Conservation (phyloP, 345 rosid genomes). For the Toxicodendron radicans region DNA sequence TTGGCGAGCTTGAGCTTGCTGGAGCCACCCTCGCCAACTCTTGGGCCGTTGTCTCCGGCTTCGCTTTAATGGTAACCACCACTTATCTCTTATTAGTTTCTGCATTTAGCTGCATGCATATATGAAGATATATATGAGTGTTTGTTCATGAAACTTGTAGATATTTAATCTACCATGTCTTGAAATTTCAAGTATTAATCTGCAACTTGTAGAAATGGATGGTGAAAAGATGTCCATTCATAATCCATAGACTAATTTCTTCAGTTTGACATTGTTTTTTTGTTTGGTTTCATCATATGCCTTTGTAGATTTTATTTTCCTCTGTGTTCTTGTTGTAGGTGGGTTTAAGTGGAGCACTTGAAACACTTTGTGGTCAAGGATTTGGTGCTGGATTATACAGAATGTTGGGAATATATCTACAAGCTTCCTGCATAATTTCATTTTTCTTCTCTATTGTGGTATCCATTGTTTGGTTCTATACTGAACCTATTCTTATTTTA, state of each 20-base stretch:
- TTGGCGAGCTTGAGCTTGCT: too few species aligned
- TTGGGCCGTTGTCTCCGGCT: too few species aligned
- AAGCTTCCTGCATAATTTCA: slow-evolving; percentile 71
- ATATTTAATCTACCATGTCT: neutral
- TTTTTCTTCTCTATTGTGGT: slow-evolving; percentile 46
- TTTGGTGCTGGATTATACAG: slow-evolving; percentile 66
- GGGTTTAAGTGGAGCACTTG: slow-evolving; percentile 82
- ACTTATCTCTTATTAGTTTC: neutral
- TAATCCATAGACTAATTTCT: neutral
- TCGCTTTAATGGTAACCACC: neutral
- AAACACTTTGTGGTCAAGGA: slow-evolving; percentile 90
- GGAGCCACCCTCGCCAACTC: too few species aligned
- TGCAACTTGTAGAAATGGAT: neutral
- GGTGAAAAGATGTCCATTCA: neutral
- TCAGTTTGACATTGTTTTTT: neutral
- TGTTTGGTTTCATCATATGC: neutral
- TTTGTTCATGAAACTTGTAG: too few species aligned
- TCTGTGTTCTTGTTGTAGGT: slow-evolving; percentile 31
- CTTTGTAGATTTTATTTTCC: neutral
- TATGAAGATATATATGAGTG: too few species aligned
- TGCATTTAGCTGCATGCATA: neutral
- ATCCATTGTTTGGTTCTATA: slow-evolving; percentile 61
- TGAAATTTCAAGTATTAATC: neutral
- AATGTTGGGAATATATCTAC: slow-evolving; percentile 66
- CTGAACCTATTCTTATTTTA: slow-evolving; percentile 48